Percentiles rank a stretch among this genome's conserved stretches.
phyloP scores from a whole-genome alignment of 2,329 filamentous ascomycete species.

The Coleophoma cylindrospora region DNA sequence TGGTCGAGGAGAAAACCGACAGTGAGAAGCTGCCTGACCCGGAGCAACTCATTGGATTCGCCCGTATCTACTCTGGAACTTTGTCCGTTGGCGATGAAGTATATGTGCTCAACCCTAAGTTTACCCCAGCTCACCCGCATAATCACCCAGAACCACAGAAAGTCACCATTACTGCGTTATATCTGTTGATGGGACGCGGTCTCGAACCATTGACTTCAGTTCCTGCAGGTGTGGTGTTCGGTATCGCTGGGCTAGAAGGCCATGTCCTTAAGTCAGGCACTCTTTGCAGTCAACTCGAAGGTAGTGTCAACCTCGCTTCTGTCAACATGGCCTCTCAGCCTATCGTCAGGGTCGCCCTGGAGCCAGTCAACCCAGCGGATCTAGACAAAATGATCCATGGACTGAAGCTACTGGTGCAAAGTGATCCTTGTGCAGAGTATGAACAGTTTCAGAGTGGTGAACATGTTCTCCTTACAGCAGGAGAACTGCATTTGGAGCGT shows the following conservation, averaged over 20 bases:
- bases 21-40: conserved; percentile 61
- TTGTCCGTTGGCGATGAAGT: conserved; percentile 85
- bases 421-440: conserved; percentile 93
- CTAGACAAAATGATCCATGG: conserved; percentile 93
- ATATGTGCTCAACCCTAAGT: conserved; percentile 91
- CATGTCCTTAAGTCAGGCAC: conserved; percentile 96
- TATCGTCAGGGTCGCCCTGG: conserved; percentile 93
- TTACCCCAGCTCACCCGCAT: conserved; percentile 74
- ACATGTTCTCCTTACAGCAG: conserved; percentile 90
- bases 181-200: conserved; percentile 91
- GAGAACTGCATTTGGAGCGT: conserved; percentile 88
- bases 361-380: conserved; percentile 85
- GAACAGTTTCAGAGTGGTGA: conserved; percentile 90
- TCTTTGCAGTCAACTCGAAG: conserved; percentile 80
- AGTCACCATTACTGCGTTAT: conserved; percentile 80
- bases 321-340: conserved; percentile 77
- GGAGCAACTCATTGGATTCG: conserved; percentile 92
- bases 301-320: conserved; percentile 85
- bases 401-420: conserved; percentile 81
- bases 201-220: conserved; percentile 79
- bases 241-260: conserved; percentile 86
- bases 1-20: conserved; percentile 47
- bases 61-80: conserved; percentile 86
- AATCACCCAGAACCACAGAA: conserved; percentile 70
- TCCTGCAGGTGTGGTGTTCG: conserved; percentile 91